Evolutionary conservation across 345 rosid genomes (phyloP).

Genomic region (Heritiera littoralis): DNA sequence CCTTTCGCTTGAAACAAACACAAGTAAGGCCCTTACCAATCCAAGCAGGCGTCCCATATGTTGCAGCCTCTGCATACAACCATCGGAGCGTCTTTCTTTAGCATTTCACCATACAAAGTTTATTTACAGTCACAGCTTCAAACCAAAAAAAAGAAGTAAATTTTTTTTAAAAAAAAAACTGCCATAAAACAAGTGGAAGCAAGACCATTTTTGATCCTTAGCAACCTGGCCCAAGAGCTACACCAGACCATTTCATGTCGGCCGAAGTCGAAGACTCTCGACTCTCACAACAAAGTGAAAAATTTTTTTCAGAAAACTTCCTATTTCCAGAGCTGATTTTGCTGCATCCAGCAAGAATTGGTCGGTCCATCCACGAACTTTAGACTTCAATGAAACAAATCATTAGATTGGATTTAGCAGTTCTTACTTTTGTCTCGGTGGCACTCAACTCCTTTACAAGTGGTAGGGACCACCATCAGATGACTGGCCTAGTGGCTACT

Average conservation of each 20-base stretch:
- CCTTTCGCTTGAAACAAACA: slow-evolving; percentile 86
- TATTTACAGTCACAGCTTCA: background rate
- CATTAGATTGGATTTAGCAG: background rate
- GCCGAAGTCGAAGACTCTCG: background rate
- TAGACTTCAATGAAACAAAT: background rate
- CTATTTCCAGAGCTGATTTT: slow-evolving; percentile 8
- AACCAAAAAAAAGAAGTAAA: background rate
- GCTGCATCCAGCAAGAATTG: slow-evolving; percentile 7
- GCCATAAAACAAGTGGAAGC: slow-evolving; percentile 12
- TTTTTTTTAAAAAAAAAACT: background rate
- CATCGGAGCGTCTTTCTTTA: background rate
- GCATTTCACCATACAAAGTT: background rate
- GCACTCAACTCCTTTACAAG: background rate
- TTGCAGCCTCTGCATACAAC: slow-evolving; percentile 51
- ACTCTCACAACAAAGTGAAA: too few relatives aligned
- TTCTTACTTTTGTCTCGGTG: background rate
- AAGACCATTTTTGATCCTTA: background rate
- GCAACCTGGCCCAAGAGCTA: slow-evolving; percentile 22
- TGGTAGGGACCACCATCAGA: slow-evolving; percentile 16
- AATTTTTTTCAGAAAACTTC: background rate
- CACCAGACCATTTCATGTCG: slow-evolving; percentile 29
- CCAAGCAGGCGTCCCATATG: slow-evolving; percentile 70
- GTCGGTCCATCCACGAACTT: background rate
- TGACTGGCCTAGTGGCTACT: background rate
- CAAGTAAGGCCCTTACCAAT: slow-evolving; percentile 85